Evolutionary conservation across 2,329 filamentous ascomycete genomes (phyloP).

Genomic region (Cladosporium sp.): DNA sequence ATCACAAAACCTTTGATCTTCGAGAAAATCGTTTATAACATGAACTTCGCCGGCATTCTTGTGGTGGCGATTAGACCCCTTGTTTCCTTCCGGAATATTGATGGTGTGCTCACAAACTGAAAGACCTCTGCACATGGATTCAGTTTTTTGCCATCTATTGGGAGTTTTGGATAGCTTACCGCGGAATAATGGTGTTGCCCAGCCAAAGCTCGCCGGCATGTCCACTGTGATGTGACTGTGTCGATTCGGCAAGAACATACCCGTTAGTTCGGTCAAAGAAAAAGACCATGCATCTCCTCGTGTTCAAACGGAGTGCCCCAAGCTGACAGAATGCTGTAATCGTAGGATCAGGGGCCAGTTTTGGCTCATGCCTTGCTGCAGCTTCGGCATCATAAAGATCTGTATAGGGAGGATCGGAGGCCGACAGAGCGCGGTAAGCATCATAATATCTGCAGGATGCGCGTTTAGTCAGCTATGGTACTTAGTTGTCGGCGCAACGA

Average conservation of each 20-base stretch:
- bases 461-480: not conserved
- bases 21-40: conserved; percentile 33
- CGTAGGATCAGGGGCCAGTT: conserved; percentile 43
- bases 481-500: not conserved
- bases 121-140: conserved; percentile 19
- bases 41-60: conserved; percentile 21
- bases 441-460: conserved; percentile 29
- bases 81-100: conserved; percentile 25
- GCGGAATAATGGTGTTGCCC: conserved; percentile 32
- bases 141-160: not conserved
- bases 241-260: conserved; percentile 56
- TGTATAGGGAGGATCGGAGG: conserved; percentile 27
- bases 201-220: conserved; percentile 31
- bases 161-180: conserved; percentile 2
- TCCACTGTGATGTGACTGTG: conserved; percentile 41
- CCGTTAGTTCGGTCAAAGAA: conserved; percentile 53
- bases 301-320: conserved; percentile 50
- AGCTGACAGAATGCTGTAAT: conserved; percentile 54
- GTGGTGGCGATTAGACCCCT: conserved; percentile 23
- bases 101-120: conserved; percentile 36
- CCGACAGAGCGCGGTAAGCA: not conserved
- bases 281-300: conserved; percentile 54
- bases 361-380: conserved; percentile 30
- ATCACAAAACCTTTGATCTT: conserved; percentile 31
- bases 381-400: conserved; percentile 29